These are phyloP conservation scores for Microthlaspi erraticum DNA, from an alignment of 345 rosid species.

Conservation along the genomic window DNA sequence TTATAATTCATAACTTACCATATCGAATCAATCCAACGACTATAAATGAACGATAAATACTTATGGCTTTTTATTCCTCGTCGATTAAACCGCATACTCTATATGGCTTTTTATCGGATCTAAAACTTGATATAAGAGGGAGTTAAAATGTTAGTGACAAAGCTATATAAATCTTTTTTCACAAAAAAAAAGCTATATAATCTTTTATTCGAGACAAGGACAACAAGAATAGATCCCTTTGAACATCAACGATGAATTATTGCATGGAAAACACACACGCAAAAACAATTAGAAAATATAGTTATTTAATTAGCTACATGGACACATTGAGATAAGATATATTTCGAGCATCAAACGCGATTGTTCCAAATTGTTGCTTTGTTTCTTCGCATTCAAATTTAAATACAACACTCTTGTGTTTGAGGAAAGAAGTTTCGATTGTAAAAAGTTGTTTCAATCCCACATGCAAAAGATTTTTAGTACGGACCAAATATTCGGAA, in stretches of 20 bases:
- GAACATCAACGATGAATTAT: not conserved
- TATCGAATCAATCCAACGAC: conserved; percentile 28
- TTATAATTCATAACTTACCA: conserved; percentile 16
- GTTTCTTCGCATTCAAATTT: conserved; percentile 4
- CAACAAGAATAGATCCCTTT: not conserved
- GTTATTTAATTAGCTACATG: not conserved
- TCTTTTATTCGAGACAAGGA: not conserved
- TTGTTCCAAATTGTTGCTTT: not conserved
- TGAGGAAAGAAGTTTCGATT: not conserved
- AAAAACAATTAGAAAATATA: not conserved
- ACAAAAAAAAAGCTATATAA: no score
- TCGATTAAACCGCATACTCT: not conserved
- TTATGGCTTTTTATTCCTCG: not conserved
- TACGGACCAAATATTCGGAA: not conserved
- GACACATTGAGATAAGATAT: not conserved
- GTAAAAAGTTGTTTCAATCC: not conserved
- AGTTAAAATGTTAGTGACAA: no score
- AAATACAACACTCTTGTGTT: not conserved
- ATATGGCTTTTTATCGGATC: no score
- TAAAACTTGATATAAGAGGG: no score
- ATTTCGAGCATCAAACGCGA: not conserved
- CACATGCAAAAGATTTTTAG: not conserved
- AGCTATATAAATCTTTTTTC: no score
- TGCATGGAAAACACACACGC: not conserved
- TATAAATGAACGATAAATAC: conserved; percentile 4